Base-by-base conservation (phyloP, 164 flowering plant species). In the Liquidambar formosana region DNA sequence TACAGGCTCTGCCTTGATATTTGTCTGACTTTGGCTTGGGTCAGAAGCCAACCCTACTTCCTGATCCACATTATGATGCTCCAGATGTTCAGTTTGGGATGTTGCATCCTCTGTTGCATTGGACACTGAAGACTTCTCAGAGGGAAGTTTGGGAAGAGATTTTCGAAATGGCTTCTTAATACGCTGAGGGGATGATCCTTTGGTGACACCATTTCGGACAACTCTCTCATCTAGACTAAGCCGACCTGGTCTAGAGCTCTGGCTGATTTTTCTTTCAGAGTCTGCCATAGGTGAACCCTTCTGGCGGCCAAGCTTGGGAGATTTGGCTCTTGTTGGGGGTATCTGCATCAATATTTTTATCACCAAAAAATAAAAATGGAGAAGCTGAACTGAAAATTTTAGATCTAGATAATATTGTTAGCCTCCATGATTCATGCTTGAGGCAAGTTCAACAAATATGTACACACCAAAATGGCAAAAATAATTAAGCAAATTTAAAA, bases 101-200 rank as follows among this genome's bases (percentile, higher is more conserved):
- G 53, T 49, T 49, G n/a, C 53, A 49, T n/a, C n/a, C 12, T 16
- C 12, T 49, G 53, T 49, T 49, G n/a, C 53, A 49, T n/a, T 15
- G 2, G 53, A 16, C 15, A 49, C 12, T 1, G 53, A 12, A 12
- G 53, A 15, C n/a, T 49, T 49, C 53, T 49, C n/a, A 1, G 53
- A 49, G 19, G 68, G 68, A 16, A 66, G 69, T 25, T 54, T 66
- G 60, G 69, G 61, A 44, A 67, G 63, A 22, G 71, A 67, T 25
- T 67, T 67, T 27, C 63, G 16, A 23, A 57, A 52, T 23, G 71
- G 63, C 63, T 67, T 67, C 71, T 58, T 67, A 22, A 58, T 18
- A 26, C 25, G 54, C 44, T 12, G 22, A 0, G 43, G 10, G 14
- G 57, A 26, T 16, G 46, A 21, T 27, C 53, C 43, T 10, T 57